phyloP scores from a whole-genome alignment of 225 moss, liverwort and hornwort species.

The Sphagnum contortum region DNA sequence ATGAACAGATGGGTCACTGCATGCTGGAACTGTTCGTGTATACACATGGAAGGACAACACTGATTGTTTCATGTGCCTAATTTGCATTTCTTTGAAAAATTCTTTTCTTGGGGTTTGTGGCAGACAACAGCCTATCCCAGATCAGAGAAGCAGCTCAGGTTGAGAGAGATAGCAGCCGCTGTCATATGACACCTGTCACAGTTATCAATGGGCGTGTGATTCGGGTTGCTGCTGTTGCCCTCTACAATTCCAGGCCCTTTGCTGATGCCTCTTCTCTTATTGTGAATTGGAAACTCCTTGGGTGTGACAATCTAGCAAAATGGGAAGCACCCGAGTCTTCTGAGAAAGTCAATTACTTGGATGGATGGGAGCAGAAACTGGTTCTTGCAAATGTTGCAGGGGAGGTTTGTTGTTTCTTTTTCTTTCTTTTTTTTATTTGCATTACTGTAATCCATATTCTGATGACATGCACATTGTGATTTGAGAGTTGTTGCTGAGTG shows the following conservation, averaged over 20 bases:
- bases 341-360: slow-evolving; percentile 13
- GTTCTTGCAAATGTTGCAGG: slow-evolving; percentile 63
- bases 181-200: slow-evolving; percentile 48
- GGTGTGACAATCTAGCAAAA: slow-evolving; percentile 54
- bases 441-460: no score
- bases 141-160: slow-evolving; percentile 62
- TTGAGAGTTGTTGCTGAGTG: no score
- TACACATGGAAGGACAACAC: no score
- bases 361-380: slow-evolving; percentile 65
- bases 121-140: slow-evolving; percentile 54
- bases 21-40: no score
- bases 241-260: slow-evolving; percentile 51
- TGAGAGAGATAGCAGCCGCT: slow-evolving; percentile 47
- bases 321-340: slow-evolving; percentile 36
- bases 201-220: slow-evolving; percentile 73
- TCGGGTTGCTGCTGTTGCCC: slow-evolving; percentile 71
- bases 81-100: no score
- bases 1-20: no score
- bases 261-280: slow-evolving; percentile 80
- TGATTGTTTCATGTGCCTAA: no score
- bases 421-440: neutral
- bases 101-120: neutral
- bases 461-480: no score
- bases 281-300: slow-evolving; percentile 41
- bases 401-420: slow-evolving; percentile 32